Evolutionary conservation across 371 early-diverging fungal genomes (phyloP).

Genomic region (Actinomortierella ambigua): DNA sequence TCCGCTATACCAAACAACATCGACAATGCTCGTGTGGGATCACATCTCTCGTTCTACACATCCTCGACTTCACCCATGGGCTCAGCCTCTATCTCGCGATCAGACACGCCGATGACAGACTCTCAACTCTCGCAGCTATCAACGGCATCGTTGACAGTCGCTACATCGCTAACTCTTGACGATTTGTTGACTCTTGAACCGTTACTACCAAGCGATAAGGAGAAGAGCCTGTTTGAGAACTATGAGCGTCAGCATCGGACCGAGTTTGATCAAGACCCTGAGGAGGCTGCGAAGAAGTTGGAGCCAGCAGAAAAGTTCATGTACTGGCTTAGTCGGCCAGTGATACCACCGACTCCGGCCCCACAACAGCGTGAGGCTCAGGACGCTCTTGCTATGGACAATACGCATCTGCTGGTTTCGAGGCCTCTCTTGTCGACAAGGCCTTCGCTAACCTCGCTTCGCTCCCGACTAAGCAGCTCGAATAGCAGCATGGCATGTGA

Average conservation of each 20-base stretch:
- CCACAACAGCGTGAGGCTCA: background rate
- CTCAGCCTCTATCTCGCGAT: constrained; percentile 16
- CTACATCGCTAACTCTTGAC: constrained; percentile 23
- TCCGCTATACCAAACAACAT: no score
- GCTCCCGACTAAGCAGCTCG: no score
- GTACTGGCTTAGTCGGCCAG: constrained; percentile 30
- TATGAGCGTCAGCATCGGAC: constrained; percentile 25
- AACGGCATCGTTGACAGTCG: no score
- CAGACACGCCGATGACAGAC: constrained; percentile 22
- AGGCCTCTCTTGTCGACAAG: background rate
- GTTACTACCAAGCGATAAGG: constrained; percentile 34
- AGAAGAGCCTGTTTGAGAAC: constrained; percentile 16
- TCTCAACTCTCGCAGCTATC: no score
- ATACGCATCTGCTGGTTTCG: no score
- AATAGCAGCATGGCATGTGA: background rate
- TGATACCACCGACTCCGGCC: constrained; percentile 13
- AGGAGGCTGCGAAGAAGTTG: constrained; percentile 24
- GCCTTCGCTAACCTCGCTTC: no score
- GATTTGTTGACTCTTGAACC: constrained; percentile 37
- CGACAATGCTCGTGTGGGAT: no score
- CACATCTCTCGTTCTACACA: no score
- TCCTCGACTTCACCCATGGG: constrained; percentile 10
- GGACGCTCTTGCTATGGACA: no score
- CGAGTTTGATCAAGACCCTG: constrained; percentile 20
- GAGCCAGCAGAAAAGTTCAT: constrained; percentile 35